phyloP scores from a whole-genome alignment of 179 eudicot genomes.

The Beta corolliflora region DNA sequence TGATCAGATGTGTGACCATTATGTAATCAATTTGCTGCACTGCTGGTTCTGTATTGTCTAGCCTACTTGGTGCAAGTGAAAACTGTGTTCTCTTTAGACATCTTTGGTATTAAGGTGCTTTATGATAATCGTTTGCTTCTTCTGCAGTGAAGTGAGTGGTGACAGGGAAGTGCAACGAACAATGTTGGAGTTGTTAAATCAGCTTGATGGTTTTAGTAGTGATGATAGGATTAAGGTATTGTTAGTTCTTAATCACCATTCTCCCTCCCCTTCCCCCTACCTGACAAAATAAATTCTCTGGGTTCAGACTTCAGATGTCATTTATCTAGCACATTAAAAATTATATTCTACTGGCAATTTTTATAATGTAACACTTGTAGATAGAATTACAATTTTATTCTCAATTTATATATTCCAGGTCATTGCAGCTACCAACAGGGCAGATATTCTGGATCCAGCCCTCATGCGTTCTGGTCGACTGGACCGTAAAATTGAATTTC shows the following conservation, averaged over 20 bases:
- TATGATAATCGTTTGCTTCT: neutral
- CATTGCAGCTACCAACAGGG: conserved; percentile 95
- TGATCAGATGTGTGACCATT: conserved; percentile 17
- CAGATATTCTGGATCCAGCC: conserved; percentile 96
- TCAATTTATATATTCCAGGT: conserved; percentile 45
- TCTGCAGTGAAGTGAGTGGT: conserved; percentile 94
- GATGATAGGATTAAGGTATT: conserved; percentile 95
- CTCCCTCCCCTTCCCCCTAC: no score
- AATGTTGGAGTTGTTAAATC: conserved; percentile 92
- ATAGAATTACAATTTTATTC: neutral
- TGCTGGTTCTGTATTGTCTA: neutral
- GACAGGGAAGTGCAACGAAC: conserved; percentile 97
- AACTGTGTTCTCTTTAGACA: neutral
- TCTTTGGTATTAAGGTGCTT: neutral
- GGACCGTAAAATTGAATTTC: conserved; percentile 98
- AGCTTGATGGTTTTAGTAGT: conserved; percentile 97
- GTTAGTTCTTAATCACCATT: neutral
- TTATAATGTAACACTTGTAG: neutral
- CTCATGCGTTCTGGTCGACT: conserved; percentile 94
- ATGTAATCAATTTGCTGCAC: no score
- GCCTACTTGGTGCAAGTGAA: neutral
- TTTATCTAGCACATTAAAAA: neutral
- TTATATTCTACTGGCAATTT: neutral
- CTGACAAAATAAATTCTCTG: no score
- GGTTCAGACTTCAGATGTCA: no score